phyloP scores from a whole-genome alignment of 257 asterid genomes.

The Solanum bulbocastanum region DNA sequence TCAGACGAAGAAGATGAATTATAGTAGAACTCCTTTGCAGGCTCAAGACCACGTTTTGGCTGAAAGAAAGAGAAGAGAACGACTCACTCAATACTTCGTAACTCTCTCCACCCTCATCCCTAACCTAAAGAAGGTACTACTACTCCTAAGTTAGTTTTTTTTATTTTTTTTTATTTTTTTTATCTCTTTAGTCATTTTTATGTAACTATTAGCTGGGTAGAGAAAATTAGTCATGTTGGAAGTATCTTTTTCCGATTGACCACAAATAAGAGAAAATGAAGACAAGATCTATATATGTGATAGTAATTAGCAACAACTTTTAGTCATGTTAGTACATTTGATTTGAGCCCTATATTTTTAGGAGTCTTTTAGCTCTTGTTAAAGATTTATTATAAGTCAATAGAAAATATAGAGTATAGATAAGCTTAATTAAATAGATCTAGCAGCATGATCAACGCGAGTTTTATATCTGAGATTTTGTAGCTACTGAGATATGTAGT shows the following conservation, averaged over 20 bases:
- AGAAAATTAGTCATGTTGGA: not conserved
- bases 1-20: not conserved
- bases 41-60: constrained; percentile 16
- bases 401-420: not conserved
- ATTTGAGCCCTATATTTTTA: not conserved
- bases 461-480: not conserved
- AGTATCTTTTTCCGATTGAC: not conserved
- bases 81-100: constrained; percentile 5
- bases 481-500: not conserved
- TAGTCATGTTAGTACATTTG: not conserved
- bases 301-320: not conserved
- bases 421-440: not conserved
- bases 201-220: not conserved
- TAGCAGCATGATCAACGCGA: not conserved
- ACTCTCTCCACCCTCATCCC: constrained; percentile 19
- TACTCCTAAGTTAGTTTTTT: not conserved
- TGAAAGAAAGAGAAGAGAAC: constrained; percentile 20
- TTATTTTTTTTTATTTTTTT: not conserved
- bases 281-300: not conserved
- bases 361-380: not conserved
- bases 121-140: constrained; percentile 13
- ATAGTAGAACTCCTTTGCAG: not conserved
- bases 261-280: too few species aligned
- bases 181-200: not conserved
- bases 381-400: not conserved